These are phyloP conservation scores for Nepenthes alata DNA, from an alignment of 179 eudicot species.

Conservation along the genomic window DNA sequence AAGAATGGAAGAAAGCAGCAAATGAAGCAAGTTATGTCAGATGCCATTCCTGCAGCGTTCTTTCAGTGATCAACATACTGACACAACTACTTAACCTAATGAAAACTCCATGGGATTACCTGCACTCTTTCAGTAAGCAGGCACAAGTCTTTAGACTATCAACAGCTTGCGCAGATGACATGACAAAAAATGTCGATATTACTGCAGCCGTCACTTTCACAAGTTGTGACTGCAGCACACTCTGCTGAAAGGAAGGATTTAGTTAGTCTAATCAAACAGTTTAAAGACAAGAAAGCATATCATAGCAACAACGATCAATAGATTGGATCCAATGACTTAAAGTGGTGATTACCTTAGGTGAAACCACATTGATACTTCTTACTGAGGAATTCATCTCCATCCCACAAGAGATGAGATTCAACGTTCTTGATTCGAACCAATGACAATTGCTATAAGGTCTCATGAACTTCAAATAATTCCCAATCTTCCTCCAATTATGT, in stretches of 20 bases:
- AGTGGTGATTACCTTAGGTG: conserved; percentile 28
- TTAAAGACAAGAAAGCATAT: background rate
- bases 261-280: conserved; percentile 14
- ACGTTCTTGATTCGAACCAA: conserved; percentile 19
- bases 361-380: conserved; percentile 12
- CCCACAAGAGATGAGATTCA: conserved; percentile 22
- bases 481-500: conserved; percentile 21
- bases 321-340: background rate
- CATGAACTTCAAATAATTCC: conserved; percentile 14
- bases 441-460: conserved; percentile 15
- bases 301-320: background rate
- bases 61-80: too few relatives aligned
- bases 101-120: conserved; percentile 28
- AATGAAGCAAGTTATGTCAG: too few relatives aligned
- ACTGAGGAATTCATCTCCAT: conserved; percentile 17
- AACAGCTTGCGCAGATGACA: conserved; percentile 80
- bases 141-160: conserved; percentile 91
- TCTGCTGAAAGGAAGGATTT: conserved; percentile 15
- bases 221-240: conserved; percentile 23
- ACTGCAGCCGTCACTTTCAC: conserved; percentile 38
- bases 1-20: too few relatives aligned
- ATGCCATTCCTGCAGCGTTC: too few relatives aligned
- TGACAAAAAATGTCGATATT: conserved; percentile 44
- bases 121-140: conserved; percentile 93
- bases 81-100: too few relatives aligned